phyloP scores from a whole-genome alignment of 2,329 filamentous ascomycete genomes.

The Alternaria panax region DNA sequence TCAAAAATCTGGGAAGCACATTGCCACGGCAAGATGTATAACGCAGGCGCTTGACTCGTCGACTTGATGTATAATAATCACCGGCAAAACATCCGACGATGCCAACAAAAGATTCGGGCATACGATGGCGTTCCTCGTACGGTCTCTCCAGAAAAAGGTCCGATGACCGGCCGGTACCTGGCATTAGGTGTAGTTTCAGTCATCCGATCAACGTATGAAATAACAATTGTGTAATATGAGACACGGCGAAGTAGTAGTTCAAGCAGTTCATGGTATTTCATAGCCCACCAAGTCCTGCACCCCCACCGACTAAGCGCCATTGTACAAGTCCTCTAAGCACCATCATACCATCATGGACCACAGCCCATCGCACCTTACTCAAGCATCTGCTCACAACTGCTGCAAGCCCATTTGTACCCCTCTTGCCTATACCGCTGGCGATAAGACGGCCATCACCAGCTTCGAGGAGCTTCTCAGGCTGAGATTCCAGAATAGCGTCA shows the following conservation, averaged over 20 bases:
- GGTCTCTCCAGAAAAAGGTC: too few species aligned
- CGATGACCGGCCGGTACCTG: too few species aligned
- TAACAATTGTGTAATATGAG: neutral
- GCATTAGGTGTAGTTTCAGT: too few species aligned
- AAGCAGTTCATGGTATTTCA: neutral
- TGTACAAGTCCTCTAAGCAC: constrained; percentile 57
- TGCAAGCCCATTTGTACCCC: constrained; percentile 61
- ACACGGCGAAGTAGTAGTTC: neutral
- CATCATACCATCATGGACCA: constrained; percentile 68
- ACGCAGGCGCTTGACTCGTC: too few species aligned
- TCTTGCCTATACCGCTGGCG: constrained; percentile 55
- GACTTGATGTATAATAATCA: too few species aligned
- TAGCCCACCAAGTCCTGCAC: constrained; percentile 17
- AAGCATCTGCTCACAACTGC: constrained; percentile 64
- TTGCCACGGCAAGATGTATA: too few species aligned
- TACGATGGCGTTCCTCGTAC: too few species aligned
- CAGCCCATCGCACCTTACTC: constrained; percentile 66
- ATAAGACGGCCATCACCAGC: constrained; percentile 27
- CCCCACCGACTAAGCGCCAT: constrained; percentile 47
- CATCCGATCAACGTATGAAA: neutral
- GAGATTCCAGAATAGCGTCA: constrained; percentile 50
- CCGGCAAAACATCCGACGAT: too few species aligned
- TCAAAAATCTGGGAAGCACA: too few species aligned
- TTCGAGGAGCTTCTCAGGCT: constrained; percentile 48
- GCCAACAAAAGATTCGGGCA: too few species aligned